Percentiles rank a stretch among this genome's conserved stretches.
These are phyloP conservation scores for Elaeis guineensis DNA, from an alignment of 176 grass and related monocot species.

Conservation along the genomic window DNA sequence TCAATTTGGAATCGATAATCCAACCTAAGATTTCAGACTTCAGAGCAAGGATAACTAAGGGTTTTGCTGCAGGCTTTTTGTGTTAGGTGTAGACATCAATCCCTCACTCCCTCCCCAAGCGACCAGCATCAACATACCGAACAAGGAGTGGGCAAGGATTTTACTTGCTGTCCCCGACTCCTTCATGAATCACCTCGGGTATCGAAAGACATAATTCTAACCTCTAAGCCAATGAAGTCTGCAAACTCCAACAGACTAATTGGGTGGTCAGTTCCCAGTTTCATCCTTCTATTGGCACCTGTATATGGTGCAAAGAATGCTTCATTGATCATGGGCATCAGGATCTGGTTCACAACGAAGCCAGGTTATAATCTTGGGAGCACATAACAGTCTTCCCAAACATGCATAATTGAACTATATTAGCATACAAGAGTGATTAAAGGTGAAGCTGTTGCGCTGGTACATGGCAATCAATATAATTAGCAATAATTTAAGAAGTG, in stretches of 20 bases:
- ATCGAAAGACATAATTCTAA: constrained; percentile 56
- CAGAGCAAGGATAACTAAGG: not conserved
- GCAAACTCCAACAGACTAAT: constrained; percentile 85
- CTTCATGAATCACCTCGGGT: constrained; percentile 61
- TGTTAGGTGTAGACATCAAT: constrained; percentile 62
- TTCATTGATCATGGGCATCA: constrained; percentile 92
- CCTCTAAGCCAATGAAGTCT: constrained; percentile 84
- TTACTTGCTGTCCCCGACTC: constrained; percentile 81
- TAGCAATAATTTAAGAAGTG: too few relatives aligned
- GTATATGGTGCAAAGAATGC: constrained; percentile 74
- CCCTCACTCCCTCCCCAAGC: constrained; percentile 65
- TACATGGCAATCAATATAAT: too few relatives aligned
- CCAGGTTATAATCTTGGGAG: constrained; percentile 72
- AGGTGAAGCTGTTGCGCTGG: too few relatives aligned
- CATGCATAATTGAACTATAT: constrained; percentile 27
- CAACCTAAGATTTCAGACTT: too few relatives aligned
- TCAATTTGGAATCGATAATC: too few relatives aligned
- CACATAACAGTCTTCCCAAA: constrained; percentile 78
- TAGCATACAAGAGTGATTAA: not conserved
- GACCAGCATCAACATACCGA: constrained; percentile 86
- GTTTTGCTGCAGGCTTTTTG: constrained; percentile 30
- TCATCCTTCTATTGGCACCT: constrained; percentile 77
- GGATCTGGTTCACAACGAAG: constrained; percentile 88
- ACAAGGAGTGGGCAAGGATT: constrained; percentile 82
- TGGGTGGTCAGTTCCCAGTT: constrained; percentile 84